Base-by-base conservation (phyloP, 2,329 filamentous ascomycete genomes). In the Fusarium sp. region DNA sequence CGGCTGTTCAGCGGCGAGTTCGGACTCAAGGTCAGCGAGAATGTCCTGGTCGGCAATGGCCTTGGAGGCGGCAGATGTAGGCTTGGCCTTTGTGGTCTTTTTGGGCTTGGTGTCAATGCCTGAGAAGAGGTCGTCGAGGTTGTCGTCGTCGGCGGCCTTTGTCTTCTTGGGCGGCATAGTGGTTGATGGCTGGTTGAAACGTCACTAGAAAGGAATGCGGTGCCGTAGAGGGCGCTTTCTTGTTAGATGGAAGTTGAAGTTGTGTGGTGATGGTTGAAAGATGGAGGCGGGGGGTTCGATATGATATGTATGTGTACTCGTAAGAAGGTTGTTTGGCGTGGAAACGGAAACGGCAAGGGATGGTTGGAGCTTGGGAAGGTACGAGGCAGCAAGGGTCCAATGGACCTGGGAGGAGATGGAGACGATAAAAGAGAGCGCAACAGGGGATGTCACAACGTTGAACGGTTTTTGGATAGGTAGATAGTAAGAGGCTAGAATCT, bases 11-110 rank as follows among this genome's bases (percentile, higher is more conserved):
- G 90, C 88, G 77, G 91, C 94, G 49, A 97, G 90, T 80, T 90
- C 83, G 76, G 82, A 84, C 81, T 97, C 94, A 70, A 98, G 90
- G 77, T 98, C 95, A 71, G 95, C 95, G 42, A 98, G 89, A 66
- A 96, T 91, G 80, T 98, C 95, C 76, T 94, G 89, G 77, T 92
- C 88, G 76, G 81, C 79, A 79, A 83, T 83, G 60, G 84, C 78
- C 80, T 88, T 88, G 74, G 85, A 82, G 62, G 85, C 81, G 64
- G 87, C 83, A 62, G 88, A 87, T 73, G 86, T 83, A 71, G 86
- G 80, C 79, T 87, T 87, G 76, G 80, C 69, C 79, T 85, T 86
- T 63, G 81, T 73, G 20, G 84, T 73, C 79, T 90, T 90, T 79
- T 87, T 87, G 69, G 84, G 73, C 64, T 85, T 83, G 70, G 82